A percentile compares a stretch with the other conserved stretches of the same genome.
These are phyloP conservation scores for Penicillium sp. DNA, from an alignment of 2,329 filamentous ascomycete genomes.

Conservation along the genomic window DNA sequence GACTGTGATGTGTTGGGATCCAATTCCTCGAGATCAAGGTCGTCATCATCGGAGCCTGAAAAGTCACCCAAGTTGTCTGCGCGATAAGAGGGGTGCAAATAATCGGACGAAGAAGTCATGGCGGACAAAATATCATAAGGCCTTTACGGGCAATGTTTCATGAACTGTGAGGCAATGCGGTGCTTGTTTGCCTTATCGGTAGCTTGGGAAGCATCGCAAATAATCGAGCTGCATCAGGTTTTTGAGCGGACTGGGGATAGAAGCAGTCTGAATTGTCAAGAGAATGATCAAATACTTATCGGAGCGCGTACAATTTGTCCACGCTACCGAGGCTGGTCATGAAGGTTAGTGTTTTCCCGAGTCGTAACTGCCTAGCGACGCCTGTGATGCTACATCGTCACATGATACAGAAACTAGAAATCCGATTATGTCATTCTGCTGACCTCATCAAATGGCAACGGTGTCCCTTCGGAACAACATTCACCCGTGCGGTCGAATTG, in stretches of 20 bases:
- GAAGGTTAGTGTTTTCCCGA: too few species aligned
- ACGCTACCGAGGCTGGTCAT: too few species aligned
- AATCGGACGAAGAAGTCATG: slow-evolving; percentile 38
- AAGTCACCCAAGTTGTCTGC: slow-evolving; percentile 29
- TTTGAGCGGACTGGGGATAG: slow-evolving; percentile 1
- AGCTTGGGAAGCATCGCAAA: slow-evolving; percentile 17
- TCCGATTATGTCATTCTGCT: background rate
- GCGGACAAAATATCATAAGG: slow-evolving; percentile 4
- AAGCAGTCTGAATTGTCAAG: background rate
- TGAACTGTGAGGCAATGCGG: slow-evolving; percentile 16
- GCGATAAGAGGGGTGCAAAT: slow-evolving; percentile 30
- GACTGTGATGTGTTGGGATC: slow-evolving; percentile 33
- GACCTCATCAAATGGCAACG: background rate
- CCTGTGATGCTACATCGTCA: slow-evolving; percentile 11
- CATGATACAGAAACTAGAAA: slow-evolving; percentile 5
- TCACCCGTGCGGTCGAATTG: slow-evolving; percentile 5
- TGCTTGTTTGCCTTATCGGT: slow-evolving; percentile 3
- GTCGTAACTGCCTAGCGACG: slow-evolving; percentile 7
- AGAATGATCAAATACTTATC: too few species aligned
- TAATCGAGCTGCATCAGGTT: slow-evolving; percentile 15
- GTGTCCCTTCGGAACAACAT: slow-evolving; percentile 8
- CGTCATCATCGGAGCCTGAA: slow-evolving; percentile 43
- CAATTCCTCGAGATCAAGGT: slow-evolving; percentile 44
- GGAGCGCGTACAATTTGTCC: too few species aligned
- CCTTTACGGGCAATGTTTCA: slow-evolving; percentile 6